phyloP scores from a whole-genome alignment of 495 filamentous ascomycete genomes.

The Penicillium samsonianum region DNA sequence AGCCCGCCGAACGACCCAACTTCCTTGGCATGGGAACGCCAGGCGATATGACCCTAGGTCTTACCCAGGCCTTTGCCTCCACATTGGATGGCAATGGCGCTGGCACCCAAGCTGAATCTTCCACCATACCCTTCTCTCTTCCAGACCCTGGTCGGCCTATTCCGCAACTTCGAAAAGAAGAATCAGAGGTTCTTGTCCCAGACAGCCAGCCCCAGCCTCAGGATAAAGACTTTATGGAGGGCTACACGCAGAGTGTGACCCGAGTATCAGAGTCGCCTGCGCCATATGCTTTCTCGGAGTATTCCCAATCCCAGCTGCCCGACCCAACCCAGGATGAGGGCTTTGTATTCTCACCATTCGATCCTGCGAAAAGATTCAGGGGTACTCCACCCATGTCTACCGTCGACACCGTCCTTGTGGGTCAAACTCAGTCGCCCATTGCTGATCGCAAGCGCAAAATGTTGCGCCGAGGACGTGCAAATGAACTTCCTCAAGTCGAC shows the following conservation, averaged over 20 bases:
- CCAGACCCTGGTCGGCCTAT: conserved; percentile 55
- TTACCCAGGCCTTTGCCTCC: conserved; percentile 91
- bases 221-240: conserved; percentile 35
- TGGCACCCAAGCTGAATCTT: conserved; percentile 38
- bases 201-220: conserved; percentile 60
- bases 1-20: conserved; percentile 39
- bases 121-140: conserved; percentile 49
- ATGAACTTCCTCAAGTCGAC: conserved; percentile 41
- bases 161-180: conserved; percentile 42
- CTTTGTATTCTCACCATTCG: conserved; percentile 63
- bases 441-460: conserved; percentile 61
- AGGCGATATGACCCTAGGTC: conserved; percentile 62
- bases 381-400: conserved; percentile 63
- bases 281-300: conserved; percentile 53
- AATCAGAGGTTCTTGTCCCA: conserved; percentile 60
- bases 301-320: conserved; percentile 61
- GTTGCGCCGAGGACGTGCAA: conserved; percentile 48
- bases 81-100: conserved; percentile 71
- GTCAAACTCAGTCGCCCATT: conserved; percentile 59
- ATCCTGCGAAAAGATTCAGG: conserved; percentile 59
- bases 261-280: conserved; percentile 48
- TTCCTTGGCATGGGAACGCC: conserved; percentile 59
- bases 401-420: conserved; percentile 65
- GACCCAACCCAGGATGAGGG: conserved; percentile 88
- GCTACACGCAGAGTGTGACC: conserved; percentile 34